These are phyloP conservation scores for Erigeron philadelphicus DNA, from an alignment of 140 eudicot genomes.

Conservation along the genomic window DNA sequence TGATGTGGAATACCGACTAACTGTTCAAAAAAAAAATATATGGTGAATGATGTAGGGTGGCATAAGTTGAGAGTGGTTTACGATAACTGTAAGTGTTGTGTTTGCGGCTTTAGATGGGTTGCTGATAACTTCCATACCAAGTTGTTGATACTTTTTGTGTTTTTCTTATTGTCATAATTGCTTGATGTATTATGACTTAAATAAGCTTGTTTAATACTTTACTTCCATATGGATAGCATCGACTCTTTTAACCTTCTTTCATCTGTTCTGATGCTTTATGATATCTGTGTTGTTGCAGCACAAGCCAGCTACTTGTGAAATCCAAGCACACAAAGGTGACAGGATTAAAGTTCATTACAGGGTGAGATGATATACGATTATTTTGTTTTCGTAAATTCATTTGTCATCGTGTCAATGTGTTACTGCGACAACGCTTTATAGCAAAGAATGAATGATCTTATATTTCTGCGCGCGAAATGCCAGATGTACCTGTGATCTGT, in stretches of 20 bases:
- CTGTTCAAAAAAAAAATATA: too few relatives aligned
- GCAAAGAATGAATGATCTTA: not conserved
- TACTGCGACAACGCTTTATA: not conserved
- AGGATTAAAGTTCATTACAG: constrained; percentile 81
- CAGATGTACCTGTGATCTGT: constrained; percentile 3
- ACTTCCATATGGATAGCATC: constrained; percentile 1
- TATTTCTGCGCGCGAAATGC: not conserved
- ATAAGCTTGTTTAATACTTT: constrained; percentile 3
- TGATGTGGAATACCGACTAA: too few relatives aligned
- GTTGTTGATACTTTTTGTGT: not conserved
- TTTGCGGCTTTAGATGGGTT: not conserved
- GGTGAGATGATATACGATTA: constrained; percentile 43
- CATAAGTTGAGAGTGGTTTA: too few relatives aligned
- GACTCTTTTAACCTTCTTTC: constrained; percentile 1
- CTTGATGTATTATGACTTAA: constrained; percentile 16
- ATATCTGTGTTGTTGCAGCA: constrained; percentile 44
- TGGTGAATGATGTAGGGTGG: too few relatives aligned
- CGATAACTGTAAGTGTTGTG: too few relatives aligned
- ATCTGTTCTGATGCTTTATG: not conserved
- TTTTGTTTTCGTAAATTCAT: not conserved
- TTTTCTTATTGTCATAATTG: constrained; percentile 10
- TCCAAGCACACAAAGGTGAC: constrained; percentile 97
- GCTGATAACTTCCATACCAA: not conserved
- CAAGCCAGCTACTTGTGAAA: constrained; percentile 68
- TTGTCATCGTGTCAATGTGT: not conserved